Base-by-base conservation (phyloP, 495 filamentous ascomycete species). In the Penicillium fimorum region DNA sequence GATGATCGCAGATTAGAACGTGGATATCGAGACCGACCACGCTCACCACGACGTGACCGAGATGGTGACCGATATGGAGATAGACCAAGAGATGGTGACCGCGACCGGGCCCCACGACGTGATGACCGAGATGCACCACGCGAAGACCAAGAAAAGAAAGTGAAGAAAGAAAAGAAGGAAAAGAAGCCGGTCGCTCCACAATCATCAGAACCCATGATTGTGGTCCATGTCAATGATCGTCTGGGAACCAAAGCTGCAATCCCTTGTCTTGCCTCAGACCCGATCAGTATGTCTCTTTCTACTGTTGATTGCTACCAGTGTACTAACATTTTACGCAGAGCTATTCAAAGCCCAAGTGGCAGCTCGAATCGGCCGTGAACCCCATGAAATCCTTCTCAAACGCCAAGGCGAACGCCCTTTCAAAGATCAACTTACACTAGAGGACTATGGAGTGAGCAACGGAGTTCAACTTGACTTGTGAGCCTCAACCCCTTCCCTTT, bases 341-440 rank as follows among this genome's bases (percentile, higher is more conserved):
- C 77, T 91, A 49, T 94, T 97, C 79, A 97, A 97, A 71, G 86
- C 89, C 41, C 85, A 90, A 77, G 91, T 97, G 20, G 91, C 92
- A 4, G 89, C 89, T 50, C 80, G 84, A 37, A 92, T 97, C 57
- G 92, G 92, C 3, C 84, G 92, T 29, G 85, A 92, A 62, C 87
- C 91, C 44, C 89, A 94, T 64, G 90, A 96, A 74, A 96, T 97
- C 55, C 75, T 96, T 67, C 71, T 97, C 54, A 96, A 95, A 80
- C 78, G 92, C 61, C 92, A 97, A 73, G 89, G 91, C 9, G 89
- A 96, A 75, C 69, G 91, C 57, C 92, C 92, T 18, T 96, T 97
- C 68, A 95, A 95, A 77, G 92, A 96, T 66, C 79, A 85, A 50
- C 79, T 97, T 49, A 92, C 85, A 30, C 71, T 96, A 60, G 89